These are phyloP conservation scores for Cladosporium halotolerans DNA, from an alignment of 2,329 filamentous ascomycete genomes.

Conservation along the genomic window DNA sequence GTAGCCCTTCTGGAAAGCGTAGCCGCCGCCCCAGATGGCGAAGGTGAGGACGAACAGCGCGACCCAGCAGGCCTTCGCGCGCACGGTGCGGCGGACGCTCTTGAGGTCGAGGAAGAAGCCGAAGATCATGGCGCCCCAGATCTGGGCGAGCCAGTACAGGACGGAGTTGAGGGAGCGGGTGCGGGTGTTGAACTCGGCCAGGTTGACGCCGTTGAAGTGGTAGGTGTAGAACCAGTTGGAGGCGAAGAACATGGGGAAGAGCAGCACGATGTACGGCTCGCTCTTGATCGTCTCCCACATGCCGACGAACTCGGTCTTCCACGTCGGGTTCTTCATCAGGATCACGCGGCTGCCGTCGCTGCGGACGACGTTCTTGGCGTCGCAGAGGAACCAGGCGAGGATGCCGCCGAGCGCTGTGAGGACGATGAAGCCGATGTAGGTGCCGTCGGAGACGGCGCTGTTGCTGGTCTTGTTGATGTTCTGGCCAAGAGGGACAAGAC, in stretches of 20 bases:
- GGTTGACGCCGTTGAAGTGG: slow-evolving; percentile 69
- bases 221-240: slow-evolving; percentile 79
- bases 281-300: slow-evolving; percentile 65
- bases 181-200: slow-evolving; percentile 64
- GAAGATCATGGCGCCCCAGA: slow-evolving; percentile 66
- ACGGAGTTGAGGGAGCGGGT: slow-evolving; percentile 71
- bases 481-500: slow-evolving; percentile 65
- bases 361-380: slow-evolving; percentile 67
- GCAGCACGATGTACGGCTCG: slow-evolving; percentile 65
- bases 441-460: slow-evolving; percentile 61
- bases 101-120: slow-evolving; percentile 62
- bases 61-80: slow-evolving; percentile 59
- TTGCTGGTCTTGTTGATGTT: slow-evolving; percentile 55
- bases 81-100: slow-evolving; percentile 54
- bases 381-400: slow-evolving; percentile 62
- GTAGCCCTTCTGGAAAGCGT: slow-evolving; percentile 64
- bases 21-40: slow-evolving; percentile 76
- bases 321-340: slow-evolving; percentile 84
- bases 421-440: slow-evolving; percentile 84
- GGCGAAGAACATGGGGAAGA: slow-evolving; percentile 77
- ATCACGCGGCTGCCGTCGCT: slow-evolving; percentile 73
- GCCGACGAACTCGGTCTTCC: slow-evolving; percentile 71
- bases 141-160: slow-evolving; percentile 71
- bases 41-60: slow-evolving; percentile 65
- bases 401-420: slow-evolving; percentile 68